A percentile compares a stretch with the other conserved stretches of the same genome.
These are phyloP conservation scores for Lasiodiplodia citricola DNA, from an alignment of 2,329 filamentous ascomycete genomes.

Conservation along the genomic window DNA sequence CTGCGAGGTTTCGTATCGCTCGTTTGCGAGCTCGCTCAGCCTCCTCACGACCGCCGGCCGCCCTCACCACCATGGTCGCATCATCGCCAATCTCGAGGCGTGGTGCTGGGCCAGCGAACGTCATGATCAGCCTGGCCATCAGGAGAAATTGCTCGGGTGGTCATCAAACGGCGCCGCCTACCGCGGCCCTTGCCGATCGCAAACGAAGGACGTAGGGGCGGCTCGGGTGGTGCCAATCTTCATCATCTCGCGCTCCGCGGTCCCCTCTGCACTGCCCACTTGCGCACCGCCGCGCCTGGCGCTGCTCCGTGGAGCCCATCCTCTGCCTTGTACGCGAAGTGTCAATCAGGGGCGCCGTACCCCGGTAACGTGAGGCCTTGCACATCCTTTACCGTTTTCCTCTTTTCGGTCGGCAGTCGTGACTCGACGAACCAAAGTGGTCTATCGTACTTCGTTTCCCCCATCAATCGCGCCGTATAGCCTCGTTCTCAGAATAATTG, in stretches of 20 bases:
- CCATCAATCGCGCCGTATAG: constrained; percentile 9
- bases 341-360: constrained; percentile 15
- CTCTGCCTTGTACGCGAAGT: background rate
- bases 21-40: background rate
- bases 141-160: constrained; percentile 4
- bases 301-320: constrained; percentile 2
- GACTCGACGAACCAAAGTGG: background rate
- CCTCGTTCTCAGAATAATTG: constrained; percentile 5
- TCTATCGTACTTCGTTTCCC: background rate
- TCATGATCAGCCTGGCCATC: constrained; percentile 7
- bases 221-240: constrained; percentile 18
- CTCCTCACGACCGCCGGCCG: background rate
- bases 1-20: background rate
- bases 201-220: background rate
- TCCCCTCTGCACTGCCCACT: constrained; percentile 19
- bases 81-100: background rate
- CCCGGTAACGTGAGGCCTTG: background rate
- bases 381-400: constrained; percentile 2
- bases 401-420: constrained; percentile 6
- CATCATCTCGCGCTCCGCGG: constrained; percentile 3
- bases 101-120: background rate
- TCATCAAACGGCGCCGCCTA: constrained; percentile 6
- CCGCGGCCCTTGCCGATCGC: constrained; percentile 8
- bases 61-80: background rate
- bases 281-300: background rate